Evolutionary conservation across 139 green algal species (phyloP).

Genomic region (Closterium sp.): DNA sequence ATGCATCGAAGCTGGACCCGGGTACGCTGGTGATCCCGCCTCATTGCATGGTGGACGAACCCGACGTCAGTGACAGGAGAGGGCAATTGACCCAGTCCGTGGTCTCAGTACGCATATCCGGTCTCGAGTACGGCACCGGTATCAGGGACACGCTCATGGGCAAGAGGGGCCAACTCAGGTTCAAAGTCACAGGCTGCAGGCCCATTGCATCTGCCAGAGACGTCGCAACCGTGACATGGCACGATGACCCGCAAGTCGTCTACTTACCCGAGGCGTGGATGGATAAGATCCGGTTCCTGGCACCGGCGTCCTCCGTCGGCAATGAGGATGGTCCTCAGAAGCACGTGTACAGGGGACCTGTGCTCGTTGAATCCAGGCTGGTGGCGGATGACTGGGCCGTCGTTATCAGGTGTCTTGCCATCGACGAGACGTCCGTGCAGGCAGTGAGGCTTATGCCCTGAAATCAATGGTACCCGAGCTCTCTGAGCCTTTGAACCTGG

Average conservation of each 20-base stretch:
- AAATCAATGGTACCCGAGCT: background rate
- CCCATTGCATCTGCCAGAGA: background rate
- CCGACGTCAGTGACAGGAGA: background rate
- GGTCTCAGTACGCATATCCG: background rate
- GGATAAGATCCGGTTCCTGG: background rate
- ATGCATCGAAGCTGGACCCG: too few relatives aligned
- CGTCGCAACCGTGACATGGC: background rate
- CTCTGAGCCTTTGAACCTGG: background rate
- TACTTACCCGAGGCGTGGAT: background rate
- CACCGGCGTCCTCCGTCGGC: background rate
- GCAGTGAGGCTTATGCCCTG: background rate
- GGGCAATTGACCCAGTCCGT: background rate
- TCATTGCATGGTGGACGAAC: background rate
- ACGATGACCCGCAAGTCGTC: background rate
- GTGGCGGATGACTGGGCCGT: background rate
- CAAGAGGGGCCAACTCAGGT: background rate
- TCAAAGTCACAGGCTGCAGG: background rate
- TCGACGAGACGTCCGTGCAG: background rate
- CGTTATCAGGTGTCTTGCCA: background rate
- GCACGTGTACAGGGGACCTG: background rate
- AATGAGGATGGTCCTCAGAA: background rate
- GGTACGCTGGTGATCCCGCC: too few relatives aligned
- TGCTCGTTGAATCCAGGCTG: background rate
- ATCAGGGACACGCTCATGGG: background rate
- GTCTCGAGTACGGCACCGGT: background rate